These are phyloP conservation scores for Zygoascus sp. DNA, from an alignment of 1,139 yeast genomes.

Conservation along the genomic window DNA sequence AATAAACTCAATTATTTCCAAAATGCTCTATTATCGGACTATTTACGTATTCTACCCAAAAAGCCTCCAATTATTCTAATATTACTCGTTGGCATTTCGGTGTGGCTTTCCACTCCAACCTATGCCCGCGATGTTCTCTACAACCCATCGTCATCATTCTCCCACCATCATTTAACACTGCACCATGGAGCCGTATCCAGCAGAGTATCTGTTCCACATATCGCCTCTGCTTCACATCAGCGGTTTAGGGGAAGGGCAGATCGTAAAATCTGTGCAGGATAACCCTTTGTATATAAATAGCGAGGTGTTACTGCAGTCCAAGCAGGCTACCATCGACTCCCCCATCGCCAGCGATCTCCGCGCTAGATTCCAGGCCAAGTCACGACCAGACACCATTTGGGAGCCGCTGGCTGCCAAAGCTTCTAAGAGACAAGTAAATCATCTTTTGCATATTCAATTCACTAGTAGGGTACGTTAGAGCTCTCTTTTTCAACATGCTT, in stretches of 20 bases:
- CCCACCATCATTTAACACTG: not conserved
- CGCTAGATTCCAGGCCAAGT: slow-evolving; percentile 20
- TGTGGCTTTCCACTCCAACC: not conserved
- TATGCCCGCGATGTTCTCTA: not conserved
- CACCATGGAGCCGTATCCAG: slow-evolving; percentile 23
- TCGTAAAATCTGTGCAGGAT: slow-evolving; percentile 8
- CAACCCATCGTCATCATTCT: not conserved
- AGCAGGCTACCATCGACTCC: slow-evolving; percentile 14
- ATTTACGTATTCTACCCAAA: no score
- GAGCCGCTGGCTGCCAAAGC: slow-evolving; percentile 23
- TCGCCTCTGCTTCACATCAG: slow-evolving; percentile 29
- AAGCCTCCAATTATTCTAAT: no score
- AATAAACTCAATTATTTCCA: no score
- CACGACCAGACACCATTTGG: slow-evolving; percentile 19
- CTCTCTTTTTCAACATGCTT: not conserved
- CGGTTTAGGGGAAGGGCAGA: slow-evolving; percentile 24
- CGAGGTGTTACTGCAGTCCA: slow-evolving; percentile 22
- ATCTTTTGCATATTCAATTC: slow-evolving; percentile 27
- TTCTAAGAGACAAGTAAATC: slow-evolving; percentile 17
- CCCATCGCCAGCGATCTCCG: slow-evolving; percentile 19
- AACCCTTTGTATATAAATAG: slow-evolving; percentile 23
- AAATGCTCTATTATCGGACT: no score
- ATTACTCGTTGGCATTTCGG: not conserved
- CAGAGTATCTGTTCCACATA: slow-evolving; percentile 25
- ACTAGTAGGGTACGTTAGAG: slow-evolving; percentile 16